Evolutionary conservation across 2,329 filamentous ascomycete genomes (phyloP), one percentile per base, ranked within the genome.

Genomic region (Trichoderma cornu-damae): DNA sequence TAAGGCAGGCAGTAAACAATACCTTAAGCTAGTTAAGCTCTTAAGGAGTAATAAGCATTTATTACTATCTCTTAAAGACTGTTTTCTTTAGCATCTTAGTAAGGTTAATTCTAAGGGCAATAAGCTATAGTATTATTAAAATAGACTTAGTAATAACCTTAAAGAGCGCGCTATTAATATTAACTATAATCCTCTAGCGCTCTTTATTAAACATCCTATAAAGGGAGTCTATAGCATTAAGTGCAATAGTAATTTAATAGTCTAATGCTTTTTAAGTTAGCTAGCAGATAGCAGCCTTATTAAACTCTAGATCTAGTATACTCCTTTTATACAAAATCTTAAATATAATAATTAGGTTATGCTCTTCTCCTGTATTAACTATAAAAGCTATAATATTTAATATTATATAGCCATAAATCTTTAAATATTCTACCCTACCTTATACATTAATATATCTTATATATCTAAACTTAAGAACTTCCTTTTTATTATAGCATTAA

Each of bases 11-110:
- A 3, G 5, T 7, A 6, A 14, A n/a, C n/a, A 24, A 20, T n/a
- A 6, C 38, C 9, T 11, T 9, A 2, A 44, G 26, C 9, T 14
- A 14, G 9, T 30, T 7, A 4, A 6, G 9, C 24, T 44, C 42
- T 6, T 11, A 16, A 6, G 16, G 4, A 0, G 42, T 44, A 18
- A 28, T 30, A 1, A 9, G 14, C 11, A n/a, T 2, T 8, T 4
- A 7, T 5, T 6, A 8, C 1, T 28, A 3, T 18, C 1, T 3
- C 6, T 22, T 2, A 1, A 18, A 4, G 14, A 5, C 6, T 2
- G 3, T 3, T 9, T 22, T 4, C 7, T 30, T 16, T 18, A 30
- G 1, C 2, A 3, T 24, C 1, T 44, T 11, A 6, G 24, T 20
- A 6, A 49, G 1, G 7, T 35, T 32, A 8, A 12, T 22, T n/a